A percentile compares a stretch with the other conserved stretches of the same genome.
These are phyloP conservation scores for Cladorrhinum sp. DNA, from an alignment of 2,329 filamentous ascomycete species.

Conservation along the genomic window DNA sequence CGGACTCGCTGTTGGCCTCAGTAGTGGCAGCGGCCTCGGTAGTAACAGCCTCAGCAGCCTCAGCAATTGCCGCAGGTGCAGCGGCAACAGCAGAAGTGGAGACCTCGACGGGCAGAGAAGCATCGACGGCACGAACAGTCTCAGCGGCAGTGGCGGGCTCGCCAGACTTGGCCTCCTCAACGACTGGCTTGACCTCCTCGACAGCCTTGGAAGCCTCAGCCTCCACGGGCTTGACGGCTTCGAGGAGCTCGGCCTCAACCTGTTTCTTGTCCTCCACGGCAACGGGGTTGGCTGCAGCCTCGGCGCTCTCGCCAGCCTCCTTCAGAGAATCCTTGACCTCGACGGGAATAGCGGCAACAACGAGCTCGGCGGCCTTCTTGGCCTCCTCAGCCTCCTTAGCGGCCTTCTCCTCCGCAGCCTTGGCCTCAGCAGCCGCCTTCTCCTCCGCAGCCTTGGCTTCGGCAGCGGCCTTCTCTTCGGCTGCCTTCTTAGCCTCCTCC, in stretches of 20 bases:
- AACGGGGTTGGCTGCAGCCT: slow-evolving; percentile 65
- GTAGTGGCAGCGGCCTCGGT: slow-evolving; percentile 11
- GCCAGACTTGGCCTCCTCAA: slow-evolving; percentile 11
- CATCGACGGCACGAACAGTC: slow-evolving; percentile 5
- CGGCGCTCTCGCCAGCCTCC: slow-evolving; percentile 53
- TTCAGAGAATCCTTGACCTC: slow-evolving; percentile 27
- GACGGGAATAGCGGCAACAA: slow-evolving; percentile 19
- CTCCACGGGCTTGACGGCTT: slow-evolving; percentile 14
- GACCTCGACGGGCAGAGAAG: slow-evolving; percentile 8
- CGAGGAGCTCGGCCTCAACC: slow-evolving; percentile 52
- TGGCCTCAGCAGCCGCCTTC: slow-evolving; percentile 28
- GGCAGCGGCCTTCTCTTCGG: slow-evolving; percentile 20
- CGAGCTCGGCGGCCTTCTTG: slow-evolving; percentile 10
- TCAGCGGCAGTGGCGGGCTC: slow-evolving; percentile 5
- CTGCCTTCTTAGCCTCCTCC: neutral
- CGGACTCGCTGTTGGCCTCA: slow-evolving; percentile 13
- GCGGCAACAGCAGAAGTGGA: slow-evolving; percentile 3
- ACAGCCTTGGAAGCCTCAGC: neutral
- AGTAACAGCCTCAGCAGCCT: neutral
- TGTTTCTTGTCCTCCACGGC: slow-evolving; percentile 75
- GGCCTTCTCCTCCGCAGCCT: slow-evolving; percentile 56
- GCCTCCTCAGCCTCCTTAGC: slow-evolving; percentile 62
- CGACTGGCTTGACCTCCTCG: neutral
- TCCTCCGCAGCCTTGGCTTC: neutral
- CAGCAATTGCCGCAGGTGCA: slow-evolving; percentile 8